Evolutionary conservation across 495 filamentous ascomycete species (phyloP), one percentile per base, ranked within the genome.

Genomic region (Astrothelium macrocarpum): DNA sequence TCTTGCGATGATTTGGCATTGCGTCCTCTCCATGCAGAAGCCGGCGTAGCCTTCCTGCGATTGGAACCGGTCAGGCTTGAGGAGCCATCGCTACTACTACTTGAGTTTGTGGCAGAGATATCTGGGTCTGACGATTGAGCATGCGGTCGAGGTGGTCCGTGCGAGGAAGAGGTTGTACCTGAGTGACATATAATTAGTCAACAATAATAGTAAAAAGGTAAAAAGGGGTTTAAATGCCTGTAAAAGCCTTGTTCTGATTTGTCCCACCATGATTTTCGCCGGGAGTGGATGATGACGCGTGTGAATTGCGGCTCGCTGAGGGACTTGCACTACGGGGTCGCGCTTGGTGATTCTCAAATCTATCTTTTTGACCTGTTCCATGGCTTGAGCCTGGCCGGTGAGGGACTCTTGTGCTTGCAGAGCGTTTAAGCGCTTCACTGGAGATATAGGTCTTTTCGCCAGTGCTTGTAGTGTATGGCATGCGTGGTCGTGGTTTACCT

Each of bases 371-470:
- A 46, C 63, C 10, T 32, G 58, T 25, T 23, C 31, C 60, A 36
- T 43, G 39, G 2, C 66, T 53, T 18, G 64, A 29, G 25, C 36
- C 26, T 10, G 66, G 61, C 45, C 77, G 74, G 12, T 80, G 70
- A 11, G 80, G 73, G 56, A 76, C 73, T n/a, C 81, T 77, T 62
- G 73, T 71, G 65, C 75, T 81, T 0, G 75, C 65, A 28, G 81
- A 78, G 46, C 79, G 76, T 12, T 73, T 71, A 16, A 84, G 66
- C 20, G 71, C 72, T 29, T 77, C 73, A 65, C 74, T 78, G 7
- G 73, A 73, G 63, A 84, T 77, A 65, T 80, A 79, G 0, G 84
- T 87, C 77, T 81, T 88, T 70, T 94, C 90, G 18, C 89, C 89
- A 59, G 84, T 82, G 32, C 82, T 74, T 2, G 80, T 82, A 39